A percentile compares a stretch with the other conserved stretches of the same genome.
Conservation (phyloP, 345 rosid species). For the Noccaea bulbosa region DNA sequence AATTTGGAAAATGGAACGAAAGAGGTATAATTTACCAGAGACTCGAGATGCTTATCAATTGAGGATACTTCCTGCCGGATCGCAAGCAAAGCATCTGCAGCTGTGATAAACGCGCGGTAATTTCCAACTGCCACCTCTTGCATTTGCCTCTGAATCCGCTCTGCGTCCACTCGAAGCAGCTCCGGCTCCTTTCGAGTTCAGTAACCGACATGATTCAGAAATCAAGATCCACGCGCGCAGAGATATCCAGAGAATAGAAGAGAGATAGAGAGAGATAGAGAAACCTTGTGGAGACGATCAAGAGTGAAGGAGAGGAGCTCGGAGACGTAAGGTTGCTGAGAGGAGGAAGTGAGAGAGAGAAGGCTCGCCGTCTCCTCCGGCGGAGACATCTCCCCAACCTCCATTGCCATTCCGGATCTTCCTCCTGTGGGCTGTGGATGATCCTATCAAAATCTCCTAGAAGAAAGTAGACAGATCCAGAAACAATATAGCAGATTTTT, state of each 20-base stretch:
- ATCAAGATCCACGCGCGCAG: slow-evolving; percentile 1
- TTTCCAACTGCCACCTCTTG: slow-evolving; percentile 96
- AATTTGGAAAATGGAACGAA: background rate
- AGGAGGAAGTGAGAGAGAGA: slow-evolving; percentile 77
- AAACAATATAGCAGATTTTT: slow-evolving; percentile 25
- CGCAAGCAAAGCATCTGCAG: slow-evolving; percentile 88
- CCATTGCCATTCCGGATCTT: slow-evolving; percentile 46
- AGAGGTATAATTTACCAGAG: slow-evolving; percentile 56
- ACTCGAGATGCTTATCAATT: slow-evolving; percentile 86
- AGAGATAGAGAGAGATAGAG: background rate
- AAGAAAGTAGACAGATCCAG: slow-evolving; percentile 21
- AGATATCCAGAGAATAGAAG: slow-evolving; percentile 12
- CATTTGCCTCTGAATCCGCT: slow-evolving; percentile 96
- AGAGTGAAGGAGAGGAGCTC: slow-evolving; percentile 99
- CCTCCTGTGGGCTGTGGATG: background rate
- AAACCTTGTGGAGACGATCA: slow-evolving; percentile 96
- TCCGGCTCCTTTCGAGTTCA: slow-evolving; percentile 79
- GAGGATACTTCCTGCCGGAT: slow-evolving; percentile 85
- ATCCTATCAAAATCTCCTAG: slow-evolving; percentile 5
- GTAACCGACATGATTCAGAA: slow-evolving; percentile 21
- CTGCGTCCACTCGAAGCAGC: slow-evolving; percentile 91
- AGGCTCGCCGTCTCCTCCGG: slow-evolving; percentile 49
- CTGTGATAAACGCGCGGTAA: slow-evolving; percentile 92
- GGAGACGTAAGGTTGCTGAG: slow-evolving; percentile 92
- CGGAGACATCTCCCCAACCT: slow-evolving; percentile 49